A percentile compares a stretch with the other conserved stretches of the same genome.
phyloP scores from a whole-genome alignment of 495 filamentous ascomycete genomes.

The Hyaloscypha hepaticicola region DNA sequence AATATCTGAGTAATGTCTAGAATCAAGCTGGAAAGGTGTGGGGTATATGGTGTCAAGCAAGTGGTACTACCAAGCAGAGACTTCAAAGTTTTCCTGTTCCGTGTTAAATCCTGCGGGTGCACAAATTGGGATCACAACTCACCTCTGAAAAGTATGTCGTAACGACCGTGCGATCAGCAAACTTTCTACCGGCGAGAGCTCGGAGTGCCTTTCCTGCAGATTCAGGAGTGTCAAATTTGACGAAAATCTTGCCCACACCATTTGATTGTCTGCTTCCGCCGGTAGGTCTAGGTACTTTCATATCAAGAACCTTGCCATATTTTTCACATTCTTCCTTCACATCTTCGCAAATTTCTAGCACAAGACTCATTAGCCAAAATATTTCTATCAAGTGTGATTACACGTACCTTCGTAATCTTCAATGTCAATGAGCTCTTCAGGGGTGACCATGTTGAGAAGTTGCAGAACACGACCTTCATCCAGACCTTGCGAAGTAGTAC shows the following conservation, averaged over 20 bases:
- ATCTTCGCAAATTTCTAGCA: slow-evolving; percentile 87
- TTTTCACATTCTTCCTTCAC: slow-evolving; percentile 89
- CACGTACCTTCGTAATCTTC: slow-evolving; percentile 86
- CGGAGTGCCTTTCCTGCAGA: slow-evolving; percentile 80
- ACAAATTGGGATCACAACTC: slow-evolving; percentile 31
- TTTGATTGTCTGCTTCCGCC: slow-evolving; percentile 76
- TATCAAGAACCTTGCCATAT: slow-evolving; percentile 75
- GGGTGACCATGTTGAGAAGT: slow-evolving; percentile 95
- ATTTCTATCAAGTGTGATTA: too few species aligned
- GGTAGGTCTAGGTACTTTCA: slow-evolving; percentile 88
- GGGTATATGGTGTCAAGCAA: slow-evolving; percentile 10
- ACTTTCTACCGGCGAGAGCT: slow-evolving; percentile 88
- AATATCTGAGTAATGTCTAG: background rate
- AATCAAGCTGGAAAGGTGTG: background rate
- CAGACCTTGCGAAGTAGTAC: slow-evolving; percentile 75
- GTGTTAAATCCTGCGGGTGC: background rate
- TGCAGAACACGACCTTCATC: slow-evolving; percentile 82
- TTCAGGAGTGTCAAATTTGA: slow-evolving; percentile 83
- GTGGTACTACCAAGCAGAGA: slow-evolving; percentile 64
- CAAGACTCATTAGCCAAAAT: background rate
- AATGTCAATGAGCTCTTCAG: slow-evolving; percentile 89
- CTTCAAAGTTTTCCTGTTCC: slow-evolving; percentile 72
- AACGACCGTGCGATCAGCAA: slow-evolving; percentile 92
- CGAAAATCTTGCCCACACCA: slow-evolving; percentile 95
- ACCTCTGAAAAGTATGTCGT: slow-evolving; percentile 94